A percentile compares a stretch with the other conserved stretches of the same genome.
Evolutionary conservation across 148 eudicot species (phyloP).

Genomic region (Persicaria maculosa): DNA sequence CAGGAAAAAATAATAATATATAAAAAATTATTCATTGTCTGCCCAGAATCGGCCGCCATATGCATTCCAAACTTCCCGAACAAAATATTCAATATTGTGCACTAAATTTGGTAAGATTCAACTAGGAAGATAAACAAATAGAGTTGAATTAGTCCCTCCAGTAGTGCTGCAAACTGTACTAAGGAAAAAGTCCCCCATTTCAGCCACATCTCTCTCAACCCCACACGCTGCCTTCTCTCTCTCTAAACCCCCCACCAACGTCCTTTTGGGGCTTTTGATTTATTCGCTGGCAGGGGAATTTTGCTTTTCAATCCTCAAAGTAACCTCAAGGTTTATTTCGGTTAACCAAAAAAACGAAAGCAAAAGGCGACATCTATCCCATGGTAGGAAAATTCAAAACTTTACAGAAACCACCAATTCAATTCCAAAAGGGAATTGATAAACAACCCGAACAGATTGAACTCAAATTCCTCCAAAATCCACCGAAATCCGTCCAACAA

Average conservation of each 20-base stretch:
- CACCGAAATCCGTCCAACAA: neutral
- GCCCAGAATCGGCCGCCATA: neutral
- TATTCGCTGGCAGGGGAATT: constrained; percentile 1
- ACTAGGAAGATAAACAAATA: constrained; percentile 5
- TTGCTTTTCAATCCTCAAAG: constrained; percentile 6
- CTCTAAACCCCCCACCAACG: neutral
- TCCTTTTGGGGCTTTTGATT: constrained; percentile 1
- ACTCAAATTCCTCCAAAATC: neutral
- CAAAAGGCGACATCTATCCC: neutral
- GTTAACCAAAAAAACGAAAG: neutral
- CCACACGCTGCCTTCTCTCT: neutral
- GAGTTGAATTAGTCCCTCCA: constrained; percentile 7
- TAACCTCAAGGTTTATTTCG: neutral
- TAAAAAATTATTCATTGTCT: neutral
- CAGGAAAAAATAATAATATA: neutral
- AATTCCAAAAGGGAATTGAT: neutral
- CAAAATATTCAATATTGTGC: no score
- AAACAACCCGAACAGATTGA: neutral
- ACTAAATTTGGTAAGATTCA: neutral
- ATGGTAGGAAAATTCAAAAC: neutral
- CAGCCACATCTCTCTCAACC: neutral
- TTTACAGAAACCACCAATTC: neutral
- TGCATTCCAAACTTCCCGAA: neutral
- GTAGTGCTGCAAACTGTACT: constrained; percentile 4
- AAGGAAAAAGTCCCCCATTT: neutral